phyloP scores from a whole-genome alignment of 768 basidiomycete genomes.

The Serendipita sp. region DNA sequence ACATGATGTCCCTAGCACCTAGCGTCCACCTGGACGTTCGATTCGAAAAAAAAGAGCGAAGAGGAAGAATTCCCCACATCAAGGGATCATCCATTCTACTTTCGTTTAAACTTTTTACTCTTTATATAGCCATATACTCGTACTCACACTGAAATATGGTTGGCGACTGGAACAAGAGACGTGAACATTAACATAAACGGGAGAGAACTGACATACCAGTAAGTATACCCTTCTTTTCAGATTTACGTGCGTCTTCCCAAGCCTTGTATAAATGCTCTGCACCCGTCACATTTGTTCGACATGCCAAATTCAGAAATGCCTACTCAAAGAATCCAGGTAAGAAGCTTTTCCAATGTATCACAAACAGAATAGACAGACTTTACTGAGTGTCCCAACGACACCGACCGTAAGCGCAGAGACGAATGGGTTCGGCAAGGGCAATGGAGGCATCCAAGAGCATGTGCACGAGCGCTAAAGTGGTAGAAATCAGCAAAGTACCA shows the following conservation, averaged over 20 bases:
- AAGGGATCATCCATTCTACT: conserved; percentile 66
- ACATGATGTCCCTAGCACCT: conserved; percentile 86
- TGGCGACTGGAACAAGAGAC: conserved; percentile 42
- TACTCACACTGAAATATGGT: conserved; percentile 82
- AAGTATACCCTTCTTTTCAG: conserved; percentile 43
- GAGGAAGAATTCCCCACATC: conserved; percentile 74
- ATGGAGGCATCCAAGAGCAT: neutral
- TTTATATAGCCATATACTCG: neutral
- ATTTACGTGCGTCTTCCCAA: conserved; percentile 32
- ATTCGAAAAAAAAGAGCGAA: conserved; percentile 39
- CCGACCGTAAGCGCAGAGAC: conserved; percentile 47
- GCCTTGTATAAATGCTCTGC: conserved; percentile 47
- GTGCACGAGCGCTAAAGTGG: too few relatives aligned
- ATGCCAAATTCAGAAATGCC: conserved; percentile 46
- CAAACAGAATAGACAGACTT: conserved; percentile 19
- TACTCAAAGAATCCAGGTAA: neutral
- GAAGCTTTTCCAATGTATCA: neutral
- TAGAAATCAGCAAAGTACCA: too few relatives aligned
- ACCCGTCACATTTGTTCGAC: conserved; percentile 57
- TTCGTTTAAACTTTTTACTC: neutral
- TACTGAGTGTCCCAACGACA: conserved; percentile 59
- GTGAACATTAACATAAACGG: conserved; percentile 7
- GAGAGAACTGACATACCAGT: conserved; percentile 37
- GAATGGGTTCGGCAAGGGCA: conserved; percentile 14
- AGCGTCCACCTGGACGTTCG: conserved; percentile 71